Conservation (phyloP, 257 asterid species). For the Schizonepeta tenuifolia region DNA sequence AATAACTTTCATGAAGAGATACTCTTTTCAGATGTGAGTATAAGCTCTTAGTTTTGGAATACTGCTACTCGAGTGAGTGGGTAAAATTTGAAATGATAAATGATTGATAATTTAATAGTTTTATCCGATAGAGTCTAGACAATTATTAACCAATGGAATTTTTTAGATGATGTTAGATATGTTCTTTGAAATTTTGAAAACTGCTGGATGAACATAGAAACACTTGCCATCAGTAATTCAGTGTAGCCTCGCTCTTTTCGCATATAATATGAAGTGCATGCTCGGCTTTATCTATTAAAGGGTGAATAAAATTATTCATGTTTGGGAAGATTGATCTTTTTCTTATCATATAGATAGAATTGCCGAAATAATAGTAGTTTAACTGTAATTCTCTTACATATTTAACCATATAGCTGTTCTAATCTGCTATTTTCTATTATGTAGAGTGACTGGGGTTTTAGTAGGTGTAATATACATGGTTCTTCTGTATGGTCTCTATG, state of each 20-base stretch:
- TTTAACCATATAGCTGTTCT: slow-evolving; percentile 9
- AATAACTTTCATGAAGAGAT: slow-evolving; percentile 63
- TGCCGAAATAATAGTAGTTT: no score
- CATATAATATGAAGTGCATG: slow-evolving; percentile 8
- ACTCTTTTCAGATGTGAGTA: slow-evolving; percentile 78
- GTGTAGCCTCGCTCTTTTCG: slow-evolving; percentile 3
- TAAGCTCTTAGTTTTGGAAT: slow-evolving; percentile 26
- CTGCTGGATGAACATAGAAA: slow-evolving; percentile 7
- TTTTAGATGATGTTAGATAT: slow-evolving; percentile 12
- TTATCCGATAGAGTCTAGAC: background rate
- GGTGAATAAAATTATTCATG: background rate
- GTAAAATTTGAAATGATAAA: background rate
- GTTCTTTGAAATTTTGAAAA: background rate
- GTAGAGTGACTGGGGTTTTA: slow-evolving; percentile 60
- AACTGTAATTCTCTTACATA: no score
- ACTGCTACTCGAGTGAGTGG: slow-evolving; percentile 6
- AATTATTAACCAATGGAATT: background rate
- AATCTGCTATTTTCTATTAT: slow-evolving; percentile 33
- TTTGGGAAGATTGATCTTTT: background rate
- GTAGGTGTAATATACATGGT: slow-evolving; percentile 60
- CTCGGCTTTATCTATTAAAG: background rate
- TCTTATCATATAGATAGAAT: background rate
- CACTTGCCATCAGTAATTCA: background rate
- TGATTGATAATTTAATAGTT: background rate
- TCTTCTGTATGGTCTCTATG: slow-evolving; percentile 72